Percentiles rank a stretch among this genome's conserved stretches.
These are phyloP conservation scores for Eucalyptus pauciflora DNA, from an alignment of 345 rosid genomes.

Conservation along the genomic window DNA sequence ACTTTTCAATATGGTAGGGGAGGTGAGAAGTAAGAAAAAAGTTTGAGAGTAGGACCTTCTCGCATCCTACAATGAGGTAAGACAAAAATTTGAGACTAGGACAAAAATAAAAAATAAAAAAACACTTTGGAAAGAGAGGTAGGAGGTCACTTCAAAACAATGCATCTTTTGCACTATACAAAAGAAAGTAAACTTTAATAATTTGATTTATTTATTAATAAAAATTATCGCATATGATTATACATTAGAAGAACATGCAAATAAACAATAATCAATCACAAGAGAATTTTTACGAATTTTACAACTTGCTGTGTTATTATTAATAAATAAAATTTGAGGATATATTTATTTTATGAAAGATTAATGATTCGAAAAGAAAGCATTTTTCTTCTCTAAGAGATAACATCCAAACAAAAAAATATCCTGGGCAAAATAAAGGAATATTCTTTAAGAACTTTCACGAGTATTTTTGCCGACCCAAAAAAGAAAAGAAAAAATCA, in stretches of 20 bases:
- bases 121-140: too few relatives aligned
- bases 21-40: too few relatives aligned
- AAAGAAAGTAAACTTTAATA: not conserved
- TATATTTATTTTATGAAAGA: not conserved
- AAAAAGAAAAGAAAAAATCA: not conserved
- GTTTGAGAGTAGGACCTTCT: too few relatives aligned
- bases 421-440: not conserved
- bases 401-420: not conserved
- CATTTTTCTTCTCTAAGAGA: not conserved
- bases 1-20: too few relatives aligned
- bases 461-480: not conserved
- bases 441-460: not conserved
- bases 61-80: too few relatives aligned
- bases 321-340: accelerated
- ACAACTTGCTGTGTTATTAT: accelerated
- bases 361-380: not conserved
- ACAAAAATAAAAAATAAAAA: too few relatives aligned
- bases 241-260: not conserved
- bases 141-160: not conserved
- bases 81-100: too few relatives aligned
- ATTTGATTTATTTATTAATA: not conserved
- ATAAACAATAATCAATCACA: not conserved
- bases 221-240: not conserved
- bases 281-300: not conserved
- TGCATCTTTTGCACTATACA: not conserved